A percentile compares a stretch with the other conserved stretches of the same genome.
Conservation (phyloP, 2,329 filamentous ascomycete genomes). For the Colletotrichum ledebouriae region DNA sequence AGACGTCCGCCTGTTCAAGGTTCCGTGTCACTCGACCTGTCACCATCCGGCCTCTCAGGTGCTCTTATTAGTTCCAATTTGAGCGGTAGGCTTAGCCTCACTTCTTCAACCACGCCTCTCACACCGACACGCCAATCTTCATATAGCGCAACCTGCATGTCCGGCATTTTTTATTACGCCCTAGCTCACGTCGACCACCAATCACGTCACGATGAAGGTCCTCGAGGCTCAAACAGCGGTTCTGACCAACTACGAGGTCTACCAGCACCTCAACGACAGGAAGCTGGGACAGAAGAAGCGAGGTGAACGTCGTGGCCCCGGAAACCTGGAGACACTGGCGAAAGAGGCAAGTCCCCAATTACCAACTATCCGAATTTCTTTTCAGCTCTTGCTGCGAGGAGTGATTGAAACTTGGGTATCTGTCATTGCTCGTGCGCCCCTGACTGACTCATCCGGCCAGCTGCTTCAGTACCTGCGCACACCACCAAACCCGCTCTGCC, state of each 20-base stretch:
- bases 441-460: conserved; percentile 54
- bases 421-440: conserved; percentile 31
- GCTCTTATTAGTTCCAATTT: conserved; percentile 23
- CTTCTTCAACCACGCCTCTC: conserved; percentile 19
- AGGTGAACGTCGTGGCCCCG: conserved; percentile 60
- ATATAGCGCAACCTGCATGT: conserved; percentile 30
- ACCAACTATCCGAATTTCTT: background rate
- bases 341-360: conserved; percentile 67
- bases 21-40: conserved; percentile 31
- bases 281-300: conserved; percentile 58
- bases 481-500: conserved; percentile 67
- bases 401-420: conserved; percentile 31
- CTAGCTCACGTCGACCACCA: no score
- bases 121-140: conserved; percentile 38
- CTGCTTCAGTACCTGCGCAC: conserved; percentile 72
- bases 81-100: conserved; percentile 31
- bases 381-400: conserved; percentile 2
- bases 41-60: conserved; percentile 26
- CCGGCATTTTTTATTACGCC: background rate
- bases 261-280: conserved; percentile 72
- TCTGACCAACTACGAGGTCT: conserved; percentile 81
- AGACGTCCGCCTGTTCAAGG: conserved; percentile 14
- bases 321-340: conserved; percentile 72
- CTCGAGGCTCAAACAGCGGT: conserved; percentile 78
- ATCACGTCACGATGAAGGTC: conserved; percentile 70